A percentile compares a stretch with the other conserved stretches of the same genome.
These are phyloP conservation scores for Fusarium hostae DNA, from an alignment of 2,329 filamentous ascomycete genomes.

Conservation along the genomic window DNA sequence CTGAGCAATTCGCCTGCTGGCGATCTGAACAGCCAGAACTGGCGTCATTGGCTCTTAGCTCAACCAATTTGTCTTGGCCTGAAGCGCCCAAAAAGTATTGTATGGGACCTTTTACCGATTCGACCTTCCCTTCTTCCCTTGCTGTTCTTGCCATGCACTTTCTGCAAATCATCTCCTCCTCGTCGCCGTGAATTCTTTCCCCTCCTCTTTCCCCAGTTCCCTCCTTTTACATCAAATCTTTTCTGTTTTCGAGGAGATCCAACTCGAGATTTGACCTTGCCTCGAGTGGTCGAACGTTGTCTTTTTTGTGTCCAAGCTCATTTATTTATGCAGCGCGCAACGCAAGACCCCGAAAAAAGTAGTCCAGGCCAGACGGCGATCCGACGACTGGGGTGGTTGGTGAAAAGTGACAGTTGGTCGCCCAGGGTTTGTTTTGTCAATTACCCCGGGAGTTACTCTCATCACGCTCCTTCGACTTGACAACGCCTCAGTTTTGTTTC, in stretches of 20 bases:
- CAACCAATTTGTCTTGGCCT: constrained; percentile 36
- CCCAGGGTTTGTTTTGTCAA: constrained; percentile 30
- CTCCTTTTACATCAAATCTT: constrained; percentile 6
- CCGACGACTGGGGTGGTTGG: constrained; percentile 38
- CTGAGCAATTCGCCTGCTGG: constrained; percentile 41
- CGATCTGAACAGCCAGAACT: constrained; percentile 42
- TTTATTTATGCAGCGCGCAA: constrained; percentile 21
- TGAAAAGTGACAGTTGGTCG: constrained; percentile 31
- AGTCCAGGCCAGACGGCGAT: constrained; percentile 24
- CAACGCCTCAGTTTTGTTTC: constrained; percentile 23
- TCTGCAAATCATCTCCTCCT: constrained; percentile 28
- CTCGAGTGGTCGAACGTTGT: constrained; percentile 9
- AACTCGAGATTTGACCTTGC: constrained; percentile 15
- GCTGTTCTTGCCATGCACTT: not conserved
- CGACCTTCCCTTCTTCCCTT: constrained; percentile 17
- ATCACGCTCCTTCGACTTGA: constrained; percentile 25
- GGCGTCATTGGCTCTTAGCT: constrained; percentile 43
- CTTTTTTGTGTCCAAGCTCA: constrained; percentile 27
- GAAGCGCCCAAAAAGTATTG: constrained; percentile 16
- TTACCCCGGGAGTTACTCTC: constrained; percentile 27
- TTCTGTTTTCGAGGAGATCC: constrained; percentile 1
- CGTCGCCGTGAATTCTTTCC: constrained; percentile 11
- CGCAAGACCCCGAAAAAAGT: constrained; percentile 3
- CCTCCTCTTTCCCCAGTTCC: constrained; percentile 1
- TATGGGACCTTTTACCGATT: not conserved